Percentiles rank a stretch among this genome's conserved stretches.
Conservation (phyloP, 164 flowering plant genomes). For the Annona cherimola region DNA sequence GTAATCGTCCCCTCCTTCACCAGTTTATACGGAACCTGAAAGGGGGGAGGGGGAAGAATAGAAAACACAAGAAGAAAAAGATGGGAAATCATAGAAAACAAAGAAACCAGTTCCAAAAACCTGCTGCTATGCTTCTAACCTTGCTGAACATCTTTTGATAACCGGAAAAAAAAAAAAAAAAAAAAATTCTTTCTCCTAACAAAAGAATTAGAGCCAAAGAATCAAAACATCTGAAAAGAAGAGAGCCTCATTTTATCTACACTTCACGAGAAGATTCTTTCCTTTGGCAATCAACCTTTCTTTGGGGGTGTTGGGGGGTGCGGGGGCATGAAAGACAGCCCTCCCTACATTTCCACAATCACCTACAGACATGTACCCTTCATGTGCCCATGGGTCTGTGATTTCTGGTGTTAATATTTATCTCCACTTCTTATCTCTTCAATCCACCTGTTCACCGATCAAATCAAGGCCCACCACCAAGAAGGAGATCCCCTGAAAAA, state of each 20-base stretch:
- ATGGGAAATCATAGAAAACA: too few relatives aligned
- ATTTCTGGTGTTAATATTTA: background rate
- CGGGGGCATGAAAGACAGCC: constrained; percentile 4
- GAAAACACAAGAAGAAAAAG: too few relatives aligned
- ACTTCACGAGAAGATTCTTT: background rate
- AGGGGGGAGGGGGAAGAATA: too few relatives aligned
- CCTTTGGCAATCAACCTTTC: background rate
- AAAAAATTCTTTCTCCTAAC: too few relatives aligned
- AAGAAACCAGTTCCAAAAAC: too few relatives aligned
- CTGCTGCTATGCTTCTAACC: too few relatives aligned
- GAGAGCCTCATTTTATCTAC: too few relatives aligned
- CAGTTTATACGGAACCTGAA: too few relatives aligned
- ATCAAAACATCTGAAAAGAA: too few relatives aligned
- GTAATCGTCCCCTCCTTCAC: too few relatives aligned
- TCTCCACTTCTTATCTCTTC: constrained; percentile 9
- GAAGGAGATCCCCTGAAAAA: constrained; percentile 92
- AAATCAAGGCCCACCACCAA: constrained; percentile 89
- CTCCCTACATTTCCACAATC: background rate
- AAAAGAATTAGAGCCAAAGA: background rate
- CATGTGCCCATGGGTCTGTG: constrained; percentile 1
- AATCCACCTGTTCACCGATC: constrained; percentile 89
- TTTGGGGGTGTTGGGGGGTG: background rate
- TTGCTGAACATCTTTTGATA: too few relatives aligned
- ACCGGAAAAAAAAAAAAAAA: background rate
- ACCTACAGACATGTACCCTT: background rate